phyloP scores from a whole-genome alignment of 768 basidiomycete species.

The Boletellus sp. region DNA sequence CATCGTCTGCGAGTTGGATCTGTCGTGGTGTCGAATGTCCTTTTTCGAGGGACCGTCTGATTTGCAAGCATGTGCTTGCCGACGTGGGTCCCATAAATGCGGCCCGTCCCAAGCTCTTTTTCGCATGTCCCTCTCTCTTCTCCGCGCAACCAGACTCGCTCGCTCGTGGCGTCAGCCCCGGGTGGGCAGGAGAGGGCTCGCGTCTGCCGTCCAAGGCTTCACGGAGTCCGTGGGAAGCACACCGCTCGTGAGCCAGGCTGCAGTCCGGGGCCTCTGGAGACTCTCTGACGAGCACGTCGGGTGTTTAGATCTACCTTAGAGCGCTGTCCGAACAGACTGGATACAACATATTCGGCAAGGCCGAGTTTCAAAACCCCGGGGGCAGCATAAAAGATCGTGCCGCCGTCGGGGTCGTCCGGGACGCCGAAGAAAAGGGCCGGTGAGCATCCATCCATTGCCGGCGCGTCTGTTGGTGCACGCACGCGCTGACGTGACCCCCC shows the following conservation, averaged over 20 bases:
- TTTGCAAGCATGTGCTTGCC: slow-evolving; percentile 24
- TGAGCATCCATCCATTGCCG: slow-evolving; percentile 39
- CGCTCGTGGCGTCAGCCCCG: slow-evolving; percentile 4
- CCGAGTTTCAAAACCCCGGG: slow-evolving; percentile 98
- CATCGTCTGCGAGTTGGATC: no score
- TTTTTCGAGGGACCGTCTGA: background rate
- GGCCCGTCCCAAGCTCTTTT: background rate
- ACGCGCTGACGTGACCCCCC: background rate
- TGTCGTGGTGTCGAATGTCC: no score
- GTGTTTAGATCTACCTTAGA: slow-evolving; percentile 73
- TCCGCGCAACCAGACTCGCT: slow-evolving; percentile 29
- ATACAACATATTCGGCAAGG: slow-evolving; percentile 86
- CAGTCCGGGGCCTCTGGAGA: background rate
- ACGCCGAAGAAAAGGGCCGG: slow-evolving; percentile 84
- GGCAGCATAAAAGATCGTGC: slow-evolving; percentile 98
- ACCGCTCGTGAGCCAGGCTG: slow-evolving; percentile 61
- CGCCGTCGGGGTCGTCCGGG: slow-evolving; percentile 79
- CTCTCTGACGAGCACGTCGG: slow-evolving; percentile 1
- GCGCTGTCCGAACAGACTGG: slow-evolving; percentile 79
- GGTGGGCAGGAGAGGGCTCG: slow-evolving; percentile 30
- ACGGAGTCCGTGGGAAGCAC: slow-evolving; percentile 90
- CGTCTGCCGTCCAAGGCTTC: slow-evolving; percentile 69
- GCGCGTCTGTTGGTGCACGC: no score
- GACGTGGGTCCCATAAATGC: slow-evolving; percentile 1
- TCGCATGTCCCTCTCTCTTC: slow-evolving; percentile 29